Evolutionary conservation across 2,329 filamentous ascomycete species (phyloP), one percentile per base, ranked within the genome.

Genomic region (Pseudogymnoascus sp.): DNA sequence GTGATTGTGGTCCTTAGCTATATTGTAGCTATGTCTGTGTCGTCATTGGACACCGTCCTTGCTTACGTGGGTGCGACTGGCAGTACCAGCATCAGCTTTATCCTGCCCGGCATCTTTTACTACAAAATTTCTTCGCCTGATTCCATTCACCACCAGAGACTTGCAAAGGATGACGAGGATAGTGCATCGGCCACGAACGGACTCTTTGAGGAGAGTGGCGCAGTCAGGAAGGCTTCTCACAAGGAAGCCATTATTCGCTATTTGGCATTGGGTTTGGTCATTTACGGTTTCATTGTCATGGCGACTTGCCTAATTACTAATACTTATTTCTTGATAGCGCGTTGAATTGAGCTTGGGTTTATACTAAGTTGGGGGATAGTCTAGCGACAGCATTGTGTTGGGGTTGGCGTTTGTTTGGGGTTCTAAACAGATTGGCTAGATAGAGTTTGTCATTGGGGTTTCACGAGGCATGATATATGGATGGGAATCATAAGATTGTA

Each of bases 81-180:
- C 62, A 93, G 89, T 61, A 99, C 95, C 0, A 91, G 91, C 65
- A 99, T 99, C 70, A 96, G 91, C 66, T 99, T 99, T 74, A 97
- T 99, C 68, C 82, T 99, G 0, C 95, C 95, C 0, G 95, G 95
- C 0, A 77, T 99, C 3, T 99, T 99, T 75, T 99, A 97, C 76
- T 99, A 97, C 78, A 97, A 97, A 77, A 97, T 99, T 65, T 96
- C 91, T 11, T 87, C 91, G 23, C 95, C 95, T 0, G 89, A 96
- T 63, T 93, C 90, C 49, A 83, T 88, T 28, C 86, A 93, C 66
- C 92, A 97, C 70, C 93, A 96, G 73, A 85, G 89, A 12, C 79
- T 97, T 8, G 80, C 91, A 66, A 97, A 97, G 74, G 92, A 95
- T 71, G 91, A 97, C 68, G 95, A 97, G 69, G 90, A 93, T 67